Conservation (phyloP, 306 rosid species). For the Citrullus colocynthis region DNA sequence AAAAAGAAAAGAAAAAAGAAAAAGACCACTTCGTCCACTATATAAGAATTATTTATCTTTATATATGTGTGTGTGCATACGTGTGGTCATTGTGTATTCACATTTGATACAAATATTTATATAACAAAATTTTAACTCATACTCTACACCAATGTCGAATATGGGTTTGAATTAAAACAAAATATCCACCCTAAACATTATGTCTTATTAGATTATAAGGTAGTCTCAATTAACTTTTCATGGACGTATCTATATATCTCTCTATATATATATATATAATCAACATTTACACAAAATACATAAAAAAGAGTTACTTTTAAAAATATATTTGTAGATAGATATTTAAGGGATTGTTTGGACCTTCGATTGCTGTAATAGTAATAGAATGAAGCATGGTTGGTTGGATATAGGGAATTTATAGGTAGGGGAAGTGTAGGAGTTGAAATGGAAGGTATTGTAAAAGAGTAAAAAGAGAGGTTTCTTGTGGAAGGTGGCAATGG, state of each 20-base stretch:
- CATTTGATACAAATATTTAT: too few relatives aligned
- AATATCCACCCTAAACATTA: background rate
- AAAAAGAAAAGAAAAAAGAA: background rate
- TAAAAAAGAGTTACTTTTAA: too few relatives aligned
- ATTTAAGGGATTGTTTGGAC: too few relatives aligned
- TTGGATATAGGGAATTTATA: too few relatives aligned
- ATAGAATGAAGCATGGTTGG: too few relatives aligned
- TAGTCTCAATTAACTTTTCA: too few relatives aligned
- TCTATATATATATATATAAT: too few relatives aligned
- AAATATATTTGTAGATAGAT: too few relatives aligned
- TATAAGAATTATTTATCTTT: background rate
- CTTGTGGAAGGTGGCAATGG: background rate
- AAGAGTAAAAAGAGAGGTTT: background rate
- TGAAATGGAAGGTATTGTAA: background rate
- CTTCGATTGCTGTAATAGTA: too few relatives aligned
- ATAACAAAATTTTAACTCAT: background rate
- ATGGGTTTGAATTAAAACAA: background rate
- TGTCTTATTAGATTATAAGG: background rate
- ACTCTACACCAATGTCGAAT: background rate
- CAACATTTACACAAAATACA: too few relatives aligned
- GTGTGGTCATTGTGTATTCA: background rate
- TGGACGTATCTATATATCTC: too few relatives aligned
- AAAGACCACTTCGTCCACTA: background rate
- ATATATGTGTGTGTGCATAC: background rate
- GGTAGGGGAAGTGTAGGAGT: background rate